phyloP scores from a whole-genome alignment of 2,329 filamentous ascomycete species.

The Cercospora zeae-maydis region DNA sequence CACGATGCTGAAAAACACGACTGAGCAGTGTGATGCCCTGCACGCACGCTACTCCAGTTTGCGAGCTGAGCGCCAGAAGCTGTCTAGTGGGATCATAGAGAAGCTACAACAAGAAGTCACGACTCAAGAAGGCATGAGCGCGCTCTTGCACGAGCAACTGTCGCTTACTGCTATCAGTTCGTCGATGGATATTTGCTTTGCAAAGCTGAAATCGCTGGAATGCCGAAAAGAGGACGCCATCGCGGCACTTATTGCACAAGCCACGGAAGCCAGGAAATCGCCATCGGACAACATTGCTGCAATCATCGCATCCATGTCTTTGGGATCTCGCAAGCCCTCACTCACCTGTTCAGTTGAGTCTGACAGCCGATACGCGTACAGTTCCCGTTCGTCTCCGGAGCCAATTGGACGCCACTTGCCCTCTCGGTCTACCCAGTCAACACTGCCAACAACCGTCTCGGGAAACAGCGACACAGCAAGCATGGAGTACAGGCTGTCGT shows the following conservation, averaged over 20 bases:
- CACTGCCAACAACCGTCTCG: constrained; percentile 15
- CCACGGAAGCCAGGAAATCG: constrained; percentile 14
- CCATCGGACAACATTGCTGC: constrained; percentile 20
- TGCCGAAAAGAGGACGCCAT: constrained; percentile 33
- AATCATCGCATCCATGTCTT: constrained; percentile 22
- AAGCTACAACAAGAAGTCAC: constrained; percentile 24
- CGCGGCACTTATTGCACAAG: constrained; percentile 21
- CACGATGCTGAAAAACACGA: constrained; percentile 20
- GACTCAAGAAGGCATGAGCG: constrained; percentile 29
- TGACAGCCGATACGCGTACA: constrained; percentile 11
- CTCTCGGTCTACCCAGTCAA: constrained; percentile 13
- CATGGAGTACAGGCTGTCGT: constrained; percentile 12
- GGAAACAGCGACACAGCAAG: constrained; percentile 18
- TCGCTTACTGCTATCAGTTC: constrained; percentile 31
- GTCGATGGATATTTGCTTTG: constrained; percentile 37
- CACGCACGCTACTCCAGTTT: constrained; percentile 30
- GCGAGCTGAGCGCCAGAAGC: constrained; percentile 31
- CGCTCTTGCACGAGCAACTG: constrained; percentile 33
- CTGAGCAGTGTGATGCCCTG: constrained; percentile 30
- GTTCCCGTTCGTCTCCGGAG: constrained; percentile 24
- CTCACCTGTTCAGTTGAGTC: constrained; percentile 12
- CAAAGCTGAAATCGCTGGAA: constrained; percentile 34
- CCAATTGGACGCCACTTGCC: neutral
- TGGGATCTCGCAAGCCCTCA: constrained; percentile 13
- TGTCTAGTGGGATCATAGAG: constrained; percentile 27